Evolutionary conservation across 805 yeast genomes (phyloP), one percentile per base, ranked within the genome.

Genomic region (Candida anglica): DNA sequence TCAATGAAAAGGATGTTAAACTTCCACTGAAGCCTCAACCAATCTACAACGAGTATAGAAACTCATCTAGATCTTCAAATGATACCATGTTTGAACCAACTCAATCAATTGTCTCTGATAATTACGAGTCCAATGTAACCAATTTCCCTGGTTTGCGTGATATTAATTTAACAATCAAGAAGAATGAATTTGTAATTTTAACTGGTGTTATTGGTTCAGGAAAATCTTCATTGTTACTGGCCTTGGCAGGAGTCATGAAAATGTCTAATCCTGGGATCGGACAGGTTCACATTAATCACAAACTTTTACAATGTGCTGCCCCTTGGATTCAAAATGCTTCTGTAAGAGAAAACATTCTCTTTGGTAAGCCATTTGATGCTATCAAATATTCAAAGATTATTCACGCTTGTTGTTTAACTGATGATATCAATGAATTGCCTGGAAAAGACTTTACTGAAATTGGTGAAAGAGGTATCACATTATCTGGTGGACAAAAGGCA

Each of bases 321-420:
- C 69, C 70, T 6, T 66, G 72, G 72, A 62, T 66, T 33, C 72
- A 66, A 46, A 66, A 66, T 36, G 52, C 69, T 11, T 60, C 69
- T 17, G 60, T 66, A 13, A 50, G 66, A 27, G 60, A 60, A 27
- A 66, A 66, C 43, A 65, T 66, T 23, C 33, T 50, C 23, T 66
- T 66, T 44, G 71, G 71, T 6, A 44, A 44, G 27, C 50, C 49
- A 14, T 62, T 46, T 34, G 65, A 65, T 36, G 43, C 47, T 2
- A 40, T 28, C 0, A 46, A 42, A 21, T 66, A 66, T 43, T 43
- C 42, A 5, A 43, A 47, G 30, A 56, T 63, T 7, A 30, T 66
- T 6, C 34, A 44, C 28, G 67, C 71, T 5, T 66, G 71, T 52
- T 62, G 63, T 26, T 58, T 66, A 38, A 60, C 57, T 26, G 66